Evolutionary conservation across 306 rosid genomes (phyloP).

Genomic region (Castanopsis chinensis): DNA sequence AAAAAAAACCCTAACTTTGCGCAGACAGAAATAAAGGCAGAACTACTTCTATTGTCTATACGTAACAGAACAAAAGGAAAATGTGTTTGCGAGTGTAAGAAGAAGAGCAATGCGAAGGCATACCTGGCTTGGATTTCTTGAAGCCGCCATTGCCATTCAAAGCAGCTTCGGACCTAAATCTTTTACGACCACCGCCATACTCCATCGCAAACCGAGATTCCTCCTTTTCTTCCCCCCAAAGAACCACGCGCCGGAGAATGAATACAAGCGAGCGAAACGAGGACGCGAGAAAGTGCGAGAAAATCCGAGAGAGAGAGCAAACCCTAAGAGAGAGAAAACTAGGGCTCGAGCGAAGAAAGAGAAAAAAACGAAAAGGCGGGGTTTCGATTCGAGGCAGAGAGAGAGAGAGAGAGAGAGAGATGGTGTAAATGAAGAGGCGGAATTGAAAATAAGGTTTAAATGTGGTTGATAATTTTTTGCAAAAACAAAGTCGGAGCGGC

Average conservation of each 20-base stretch:
- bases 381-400: background rate
- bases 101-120: background rate
- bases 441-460: constrained; percentile 29
- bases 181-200: constrained; percentile 55
- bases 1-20: background rate
- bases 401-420: background rate
- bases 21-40: background rate
- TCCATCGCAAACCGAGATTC: constrained; percentile 35
- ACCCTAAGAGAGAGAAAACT: background rate
- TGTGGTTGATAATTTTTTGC: constrained; percentile 16
- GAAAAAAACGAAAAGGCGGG: background rate
- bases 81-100: no score
- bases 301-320: background rate
- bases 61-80: background rate
- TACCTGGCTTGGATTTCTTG: constrained; percentile 72
- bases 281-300: background rate
- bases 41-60: background rate
- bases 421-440: constrained; percentile 10
- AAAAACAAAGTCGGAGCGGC: no score
- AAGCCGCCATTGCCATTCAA: constrained; percentile 72
- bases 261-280: background rate
- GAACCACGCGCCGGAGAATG: background rate
- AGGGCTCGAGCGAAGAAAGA: background rate
- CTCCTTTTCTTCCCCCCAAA: background rate
- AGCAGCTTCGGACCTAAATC: constrained; percentile 56